Percentiles rank a stretch among this genome's conserved stretches.
Evolutionary conservation across 495 filamentous ascomycete genomes (phyloP).

Genomic region (Trichoderma erinaceum): DNA sequence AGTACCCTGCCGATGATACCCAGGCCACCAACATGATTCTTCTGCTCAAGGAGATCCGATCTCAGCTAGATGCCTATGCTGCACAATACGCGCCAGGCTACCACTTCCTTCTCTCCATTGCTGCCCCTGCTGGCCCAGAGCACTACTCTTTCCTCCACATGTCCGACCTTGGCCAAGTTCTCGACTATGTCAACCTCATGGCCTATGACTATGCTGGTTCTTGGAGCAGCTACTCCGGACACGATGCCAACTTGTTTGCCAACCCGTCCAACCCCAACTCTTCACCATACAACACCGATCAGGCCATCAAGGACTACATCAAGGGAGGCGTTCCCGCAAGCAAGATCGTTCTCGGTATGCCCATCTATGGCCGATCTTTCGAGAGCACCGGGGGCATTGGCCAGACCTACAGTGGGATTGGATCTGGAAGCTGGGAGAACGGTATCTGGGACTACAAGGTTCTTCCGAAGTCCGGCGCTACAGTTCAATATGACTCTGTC

Average conservation of each 20-base stretch:
- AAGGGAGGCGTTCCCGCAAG: slow-evolving; percentile 49
- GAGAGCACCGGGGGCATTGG: slow-evolving; percentile 64
- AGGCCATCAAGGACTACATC: slow-evolving; percentile 63
- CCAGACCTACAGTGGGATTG: slow-evolving; percentile 56
- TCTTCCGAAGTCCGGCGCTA: slow-evolving; percentile 43
- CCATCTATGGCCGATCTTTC: slow-evolving; percentile 81
- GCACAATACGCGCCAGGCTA: slow-evolving; percentile 39
- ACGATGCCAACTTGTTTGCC: slow-evolving; percentile 70
- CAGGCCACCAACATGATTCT: slow-evolving; percentile 68
- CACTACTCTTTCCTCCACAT: slow-evolving; percentile 67
- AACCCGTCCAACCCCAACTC: slow-evolving; percentile 39
- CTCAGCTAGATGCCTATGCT: slow-evolving; percentile 60
- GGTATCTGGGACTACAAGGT: slow-evolving; percentile 84
- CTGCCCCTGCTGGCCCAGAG: slow-evolving; percentile 50
- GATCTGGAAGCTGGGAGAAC: slow-evolving; percentile 62
- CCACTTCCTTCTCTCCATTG: slow-evolving; percentile 72
- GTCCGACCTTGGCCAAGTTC: slow-evolving; percentile 53
- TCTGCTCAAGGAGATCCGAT: slow-evolving; percentile 59
- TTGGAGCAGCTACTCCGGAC: slow-evolving; percentile 60
- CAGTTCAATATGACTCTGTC: slow-evolving; percentile 39
- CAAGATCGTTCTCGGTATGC: slow-evolving; percentile 81
- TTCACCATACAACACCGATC: slow-evolving; percentile 65
- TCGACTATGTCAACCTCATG: slow-evolving; percentile 90
- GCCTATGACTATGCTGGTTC: slow-evolving; percentile 66
- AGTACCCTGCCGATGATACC: slow-evolving; percentile 48